Evolutionary conservation across 306 rosid genomes (phyloP).

Genomic region (Vicia sativa): DNA sequence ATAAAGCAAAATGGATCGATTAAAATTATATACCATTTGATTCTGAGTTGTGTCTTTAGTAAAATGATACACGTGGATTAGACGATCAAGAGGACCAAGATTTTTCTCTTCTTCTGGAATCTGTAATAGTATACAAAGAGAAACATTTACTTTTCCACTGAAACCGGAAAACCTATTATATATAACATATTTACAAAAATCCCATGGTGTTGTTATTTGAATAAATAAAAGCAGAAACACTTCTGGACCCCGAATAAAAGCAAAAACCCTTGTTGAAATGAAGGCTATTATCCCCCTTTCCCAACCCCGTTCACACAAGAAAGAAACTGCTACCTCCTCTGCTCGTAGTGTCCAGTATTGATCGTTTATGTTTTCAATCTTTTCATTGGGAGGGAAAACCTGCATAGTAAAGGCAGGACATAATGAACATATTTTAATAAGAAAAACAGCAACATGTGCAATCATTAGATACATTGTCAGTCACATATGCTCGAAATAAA

Average conservation of each 20-base stretch:
- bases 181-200: background rate
- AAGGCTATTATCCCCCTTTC: background rate
- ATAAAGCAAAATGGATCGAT: slow-evolving; percentile 30
- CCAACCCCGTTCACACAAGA: slow-evolving; percentile 15
- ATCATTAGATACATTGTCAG: slow-evolving; percentile 9
- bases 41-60: slow-evolving; percentile 81
- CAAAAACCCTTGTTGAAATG: slow-evolving; percentile 14
- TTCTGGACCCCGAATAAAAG: background rate
- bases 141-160: slow-evolving; percentile 16
- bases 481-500: slow-evolving; percentile 33
- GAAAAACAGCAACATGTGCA: background rate
- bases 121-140: slow-evolving; percentile 41
- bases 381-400: slow-evolving; percentile 84
- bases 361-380: slow-evolving; percentile 85
- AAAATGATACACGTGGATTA: slow-evolving; percentile 88
- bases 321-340: slow-evolving; percentile 67
- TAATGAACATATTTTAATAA: slow-evolving; percentile 21
- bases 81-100: slow-evolving; percentile 70
- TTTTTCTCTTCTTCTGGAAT: slow-evolving; percentile 88
- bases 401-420: slow-evolving; percentile 43
- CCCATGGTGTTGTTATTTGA: slow-evolving; percentile 10
- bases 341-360: slow-evolving; percentile 96
- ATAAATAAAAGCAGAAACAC: slow-evolving; percentile 30
- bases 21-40: slow-evolving; percentile 58
- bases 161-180: slow-evolving; percentile 5